phyloP scores from a whole-genome alignment of 2,329 filamentous ascomycete species.

The Ophiocordyceps camponoti-leonardi region DNA sequence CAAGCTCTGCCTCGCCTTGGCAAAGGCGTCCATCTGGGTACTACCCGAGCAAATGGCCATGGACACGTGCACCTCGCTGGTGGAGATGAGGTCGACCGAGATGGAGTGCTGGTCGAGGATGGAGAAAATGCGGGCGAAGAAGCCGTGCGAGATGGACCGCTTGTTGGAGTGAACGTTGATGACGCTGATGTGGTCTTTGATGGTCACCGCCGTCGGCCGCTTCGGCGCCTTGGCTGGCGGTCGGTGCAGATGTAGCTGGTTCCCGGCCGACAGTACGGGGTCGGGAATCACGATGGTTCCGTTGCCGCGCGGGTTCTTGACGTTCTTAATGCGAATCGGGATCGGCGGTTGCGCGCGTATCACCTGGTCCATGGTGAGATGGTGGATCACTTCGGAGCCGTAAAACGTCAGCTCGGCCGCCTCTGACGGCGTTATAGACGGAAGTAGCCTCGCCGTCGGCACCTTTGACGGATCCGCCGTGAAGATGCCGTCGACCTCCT shows the following conservation, averaged over 20 bases:
- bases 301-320: conserved; percentile 65
- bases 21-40: conserved; percentile 41
- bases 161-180: conserved; percentile 98
- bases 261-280: conserved; percentile 32
- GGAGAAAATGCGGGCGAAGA: conserved; percentile 85
- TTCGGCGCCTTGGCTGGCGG: conserved; percentile 40
- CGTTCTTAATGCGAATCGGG: conserved; percentile 80
- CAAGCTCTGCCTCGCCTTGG: conserved; percentile 54
- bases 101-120: conserved; percentile 76
- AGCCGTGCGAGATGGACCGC: conserved; percentile 86
- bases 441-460: conserved; percentile 77
- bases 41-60: conserved; percentile 85
- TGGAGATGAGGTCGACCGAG: conserved; percentile 91
- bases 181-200: conserved; percentile 92
- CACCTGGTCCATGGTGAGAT: conserved; percentile 95
- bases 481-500: conserved; percentile 95
- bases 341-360: conserved; percentile 67
- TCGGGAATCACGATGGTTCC: conserved; percentile 79
- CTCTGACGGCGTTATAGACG: conserved; percentile 81
- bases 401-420: conserved; percentile 92
- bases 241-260: conserved; percentile 37
- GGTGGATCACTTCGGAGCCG: conserved; percentile 92
- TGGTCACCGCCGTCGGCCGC: conserved; percentile 78
- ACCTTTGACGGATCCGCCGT: conserved; percentile 73
- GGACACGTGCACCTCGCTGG: conserved; percentile 90